Evolutionary conservation across 257 asterid species (phyloP), one percentile per base, ranked within the genome.

Genomic region (Cordia subcordata): DNA sequence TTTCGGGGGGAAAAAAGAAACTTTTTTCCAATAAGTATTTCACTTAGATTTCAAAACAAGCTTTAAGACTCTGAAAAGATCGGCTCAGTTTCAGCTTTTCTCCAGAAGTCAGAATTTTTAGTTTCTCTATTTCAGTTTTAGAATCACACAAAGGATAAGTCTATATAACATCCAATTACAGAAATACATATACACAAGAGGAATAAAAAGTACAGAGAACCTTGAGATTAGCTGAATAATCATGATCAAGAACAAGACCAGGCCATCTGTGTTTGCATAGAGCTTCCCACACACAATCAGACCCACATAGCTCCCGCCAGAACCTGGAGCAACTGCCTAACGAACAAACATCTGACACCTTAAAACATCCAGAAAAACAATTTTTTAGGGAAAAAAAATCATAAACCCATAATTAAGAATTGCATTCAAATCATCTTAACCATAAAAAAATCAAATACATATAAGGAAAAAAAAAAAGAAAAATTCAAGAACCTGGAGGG

Each of bases 251-350:
- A 64, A 57, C 68, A 61, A 75, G 35, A 55, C 49, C 57, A 68
- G 86, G 81, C 98, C 98, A 91, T 74, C 96, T 72, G 39, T 76
- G 75, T 60, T 62, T 79, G 74, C 68, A 91, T 32, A 91, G 82
- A 71, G 67, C 62, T 63, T 77, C 74, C 98, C 98, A 91, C 74
- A 91, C 68, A 69, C 60, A 69, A 79, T 91, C 90, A 71, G 94
- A 83, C 35, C 80, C 85, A 65, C 98, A 87, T 39, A 90, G 58
- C 51, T 78, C 87, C 69, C 84, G 67, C 98, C 96, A 90, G 55
- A 82, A 87, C 79, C 85, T 82, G 14, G 94, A 91, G 65, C 96
- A 91, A 58, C 98, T 75, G 21, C 98, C 94, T 75, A 91, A 69
- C 0, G 96, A 82, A 68, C 95, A 91, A 39, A 91, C 77, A 70